These are phyloP conservation scores for Apiospora arundinis DNA, from an alignment of 2,329 filamentous ascomycete species.

Conservation along the genomic window DNA sequence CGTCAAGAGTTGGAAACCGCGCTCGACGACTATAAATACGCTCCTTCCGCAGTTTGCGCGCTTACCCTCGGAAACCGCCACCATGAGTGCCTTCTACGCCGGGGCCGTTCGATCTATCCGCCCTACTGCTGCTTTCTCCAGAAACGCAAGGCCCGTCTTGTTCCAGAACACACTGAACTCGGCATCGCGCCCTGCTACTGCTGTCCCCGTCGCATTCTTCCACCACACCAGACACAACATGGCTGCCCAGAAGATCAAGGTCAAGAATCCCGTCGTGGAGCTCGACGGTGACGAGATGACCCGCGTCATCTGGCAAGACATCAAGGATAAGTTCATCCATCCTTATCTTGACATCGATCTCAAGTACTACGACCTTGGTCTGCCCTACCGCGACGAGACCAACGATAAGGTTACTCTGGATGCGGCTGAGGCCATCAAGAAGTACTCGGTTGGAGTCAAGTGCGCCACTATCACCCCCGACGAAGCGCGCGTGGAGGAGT, in stretches of 20 bases:
- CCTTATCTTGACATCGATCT: slow-evolving; percentile 97
- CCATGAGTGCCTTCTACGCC: slow-evolving; percentile 36
- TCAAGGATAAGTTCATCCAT: slow-evolving; percentile 98
- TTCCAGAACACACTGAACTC: slow-evolving; percentile 26
- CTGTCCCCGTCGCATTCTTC: slow-evolving; percentile 40
- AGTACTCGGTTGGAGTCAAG: slow-evolving; percentile 98
- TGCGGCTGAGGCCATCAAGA: slow-evolving; percentile 96
- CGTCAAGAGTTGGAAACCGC: not conserved
- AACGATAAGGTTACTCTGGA: slow-evolving; percentile 95
- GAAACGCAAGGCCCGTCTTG: slow-evolving; percentile 37
- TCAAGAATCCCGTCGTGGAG: slow-evolving; percentile 98
- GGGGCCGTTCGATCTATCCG: slow-evolving; percentile 37
- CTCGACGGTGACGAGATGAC: slow-evolving; percentile 97
- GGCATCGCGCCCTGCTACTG: slow-evolving; percentile 32
- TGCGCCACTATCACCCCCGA: slow-evolving; percentile 99
- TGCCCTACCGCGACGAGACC: slow-evolving; percentile 94
- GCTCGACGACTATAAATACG: slow-evolving; percentile 9
- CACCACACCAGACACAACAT: slow-evolving; percentile 54
- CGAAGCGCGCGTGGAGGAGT: slow-evolving; percentile 95
- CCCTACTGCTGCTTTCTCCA: slow-evolving; percentile 36
- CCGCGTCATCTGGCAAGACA: slow-evolving; percentile 97
- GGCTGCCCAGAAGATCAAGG: slow-evolving; percentile 89
- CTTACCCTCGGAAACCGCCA: slow-evolving; percentile 26
- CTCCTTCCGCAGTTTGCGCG: not conserved
- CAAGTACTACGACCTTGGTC: slow-evolving; percentile 96